These are phyloP conservation scores for Oryza australiensis DNA, from an alignment of 176 grass and related monocot species.

Conservation along the genomic window DNA sequence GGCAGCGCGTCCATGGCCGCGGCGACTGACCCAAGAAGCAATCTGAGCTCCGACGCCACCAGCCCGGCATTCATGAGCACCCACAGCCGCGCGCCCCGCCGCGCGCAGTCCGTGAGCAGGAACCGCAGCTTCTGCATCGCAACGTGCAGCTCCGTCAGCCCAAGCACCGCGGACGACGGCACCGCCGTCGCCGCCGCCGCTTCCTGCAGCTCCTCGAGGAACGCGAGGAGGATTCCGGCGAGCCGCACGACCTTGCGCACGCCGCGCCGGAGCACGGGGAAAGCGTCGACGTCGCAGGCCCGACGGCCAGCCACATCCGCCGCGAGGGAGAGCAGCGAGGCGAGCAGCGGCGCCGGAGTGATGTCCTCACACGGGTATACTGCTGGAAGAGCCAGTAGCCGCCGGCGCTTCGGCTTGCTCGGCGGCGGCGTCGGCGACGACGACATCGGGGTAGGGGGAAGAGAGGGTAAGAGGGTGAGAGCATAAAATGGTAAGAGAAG, in stretches of 20 bases:
- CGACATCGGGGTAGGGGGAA: constrained; percentile 14
- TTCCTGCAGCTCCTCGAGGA: constrained; percentile 66
- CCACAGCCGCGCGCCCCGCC: constrained; percentile 60
- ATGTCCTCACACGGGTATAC: constrained; percentile 66
- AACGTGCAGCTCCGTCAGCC: constrained; percentile 84
- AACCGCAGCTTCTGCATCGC: constrained; percentile 72
- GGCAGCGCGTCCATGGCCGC: constrained; percentile 75
- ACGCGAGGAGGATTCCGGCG: constrained; percentile 50
- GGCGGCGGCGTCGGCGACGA: neutral
- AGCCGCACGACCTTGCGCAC: constrained; percentile 47
- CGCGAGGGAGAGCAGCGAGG: constrained; percentile 57
- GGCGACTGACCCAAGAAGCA: constrained; percentile 53
- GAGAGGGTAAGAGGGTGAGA: neutral
- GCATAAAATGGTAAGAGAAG: constrained; percentile 22
- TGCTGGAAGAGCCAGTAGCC: constrained; percentile 42
- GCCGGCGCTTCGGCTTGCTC: constrained; percentile 24
- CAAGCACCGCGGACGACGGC: constrained; percentile 46
- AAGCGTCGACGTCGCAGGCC: constrained; percentile 15
- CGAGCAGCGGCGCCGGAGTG: constrained; percentile 50
- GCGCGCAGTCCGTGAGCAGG: constrained; percentile 60
- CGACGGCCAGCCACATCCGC: constrained; percentile 37
- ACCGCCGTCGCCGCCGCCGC: neutral
- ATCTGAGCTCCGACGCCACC: constrained; percentile 57
- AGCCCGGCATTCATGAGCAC: constrained; percentile 56
- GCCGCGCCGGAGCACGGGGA: constrained; percentile 56